phyloP scores from a whole-genome alignment of 2,329 filamentous ascomycete species.

The Polychaeton citri region DNA sequence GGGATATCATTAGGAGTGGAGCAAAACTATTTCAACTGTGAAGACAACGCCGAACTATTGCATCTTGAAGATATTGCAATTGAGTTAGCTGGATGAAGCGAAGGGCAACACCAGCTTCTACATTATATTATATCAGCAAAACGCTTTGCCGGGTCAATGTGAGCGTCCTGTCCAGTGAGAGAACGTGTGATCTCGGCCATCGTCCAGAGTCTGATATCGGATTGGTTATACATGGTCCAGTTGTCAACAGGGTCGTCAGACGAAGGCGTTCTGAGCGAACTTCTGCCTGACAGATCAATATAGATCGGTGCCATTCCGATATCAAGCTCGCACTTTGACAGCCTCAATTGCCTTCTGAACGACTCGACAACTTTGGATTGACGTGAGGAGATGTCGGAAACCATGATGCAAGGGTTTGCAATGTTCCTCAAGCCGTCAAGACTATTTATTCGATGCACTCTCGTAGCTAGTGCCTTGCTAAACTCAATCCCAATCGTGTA shows the following conservation, averaged over 20 bases:
- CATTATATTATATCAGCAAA: conserved; percentile 41
- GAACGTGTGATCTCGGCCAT: conserved; percentile 69
- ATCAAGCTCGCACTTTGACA: conserved; percentile 18
- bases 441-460: conserved; percentile 50
- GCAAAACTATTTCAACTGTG: no score
- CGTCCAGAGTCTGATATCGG: conserved; percentile 71
- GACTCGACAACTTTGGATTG: conserved; percentile 70
- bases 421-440: conserved; percentile 72
- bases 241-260: conserved; percentile 59
- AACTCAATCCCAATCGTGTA: conserved; percentile 70
- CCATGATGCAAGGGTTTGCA: conserved; percentile 67
- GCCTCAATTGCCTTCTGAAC: conserved; percentile 57
- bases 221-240: conserved; percentile 66
- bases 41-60: no score
- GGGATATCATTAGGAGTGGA: no score
- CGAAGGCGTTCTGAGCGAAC: conserved; percentile 52
- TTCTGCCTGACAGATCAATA: conserved; percentile 58
- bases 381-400: conserved; percentile 65
- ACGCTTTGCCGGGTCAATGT: conserved; percentile 73
- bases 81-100: no score
- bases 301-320: conserved; percentile 67
- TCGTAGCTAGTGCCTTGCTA: conserved; percentile 46
- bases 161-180: conserved; percentile 74
- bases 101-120: neutral
- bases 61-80: no score